Base-by-base conservation (phyloP, 192 early-diverging fungal genomes). In the Chytriomyces confervae region DNA sequence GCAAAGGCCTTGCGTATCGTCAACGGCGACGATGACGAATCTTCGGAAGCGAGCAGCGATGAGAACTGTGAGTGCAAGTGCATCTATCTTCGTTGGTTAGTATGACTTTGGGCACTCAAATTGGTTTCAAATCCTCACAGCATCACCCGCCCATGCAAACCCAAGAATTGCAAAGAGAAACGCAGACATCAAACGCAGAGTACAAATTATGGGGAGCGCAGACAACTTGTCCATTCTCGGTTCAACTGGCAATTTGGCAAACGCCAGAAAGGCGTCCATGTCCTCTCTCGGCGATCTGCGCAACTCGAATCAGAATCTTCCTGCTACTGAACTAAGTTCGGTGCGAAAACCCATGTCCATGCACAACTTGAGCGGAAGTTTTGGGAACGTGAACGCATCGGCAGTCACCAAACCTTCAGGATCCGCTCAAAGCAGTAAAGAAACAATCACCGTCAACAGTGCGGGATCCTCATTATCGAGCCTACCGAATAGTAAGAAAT, bases 351-450 rank as follows among this genome's bases (percentile, higher is more conserved):
- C 53, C 53, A 57, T 57, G 53, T 57, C 53, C 20, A 57, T 57
- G 53, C 53, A 57, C 53, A 57, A 57, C 53, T 57, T 57, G 53
- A 57, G 53, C 20, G 53, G 53, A 13, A 57, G 53, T 20, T 57
- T n/a, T 57, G 53, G 53, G 3, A 57, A 57, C 5, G 13, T 57
- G 53, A 57, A 20, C 20, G 36, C 36, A 36, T 27, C 63, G 13
- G 63, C 23, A 23, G 11, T 27, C 18, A 5, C 11, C 1, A 65
- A 65, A 11, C 18, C 16, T 20, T 16, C 63, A 16, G 18, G 11
- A 13, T 65, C 63, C 63, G 11, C 20, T 16, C 27, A 13, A 27
- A 74, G 53, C 72, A 74, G 61, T 61, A 74, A 74, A 29, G 72
- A 74, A 11, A 74, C 72, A 7, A 45, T 74, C 20, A 20, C 29